Conservation (phyloP, 345 rosid genomes). For the Hibiscus mutabilis region DNA sequence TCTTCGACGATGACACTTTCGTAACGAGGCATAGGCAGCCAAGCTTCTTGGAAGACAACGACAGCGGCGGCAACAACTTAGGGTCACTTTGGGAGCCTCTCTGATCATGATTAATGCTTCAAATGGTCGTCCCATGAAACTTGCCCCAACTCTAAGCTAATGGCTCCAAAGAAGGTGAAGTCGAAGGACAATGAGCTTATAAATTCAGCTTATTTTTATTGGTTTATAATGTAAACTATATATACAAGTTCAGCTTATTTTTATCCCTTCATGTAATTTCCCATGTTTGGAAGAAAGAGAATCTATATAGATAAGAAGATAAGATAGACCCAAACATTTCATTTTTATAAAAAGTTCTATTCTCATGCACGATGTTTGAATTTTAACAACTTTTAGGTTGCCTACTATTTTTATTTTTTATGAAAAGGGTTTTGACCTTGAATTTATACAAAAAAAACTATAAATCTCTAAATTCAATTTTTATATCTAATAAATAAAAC, state of each 20-base stretch:
- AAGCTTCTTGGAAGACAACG: slow-evolving; percentile 34
- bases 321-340: too few species aligned
- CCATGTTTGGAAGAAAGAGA: background rate
- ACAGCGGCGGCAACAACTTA: slow-evolving; percentile 8
- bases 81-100: slow-evolving; percentile 52
- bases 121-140: slow-evolving; percentile 8
- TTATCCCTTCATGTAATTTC: background rate
- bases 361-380: too few species aligned
- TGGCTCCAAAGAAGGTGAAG: slow-evolving; percentile 20
- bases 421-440: too few species aligned
- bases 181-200: slow-evolving; percentile 17
- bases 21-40: slow-evolving; percentile 23
- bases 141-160: slow-evolving; percentile 20
- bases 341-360: too few species aligned
- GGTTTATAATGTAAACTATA: background rate
- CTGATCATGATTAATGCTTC: slow-evolving; percentile 41
- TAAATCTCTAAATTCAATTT: too few species aligned
- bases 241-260: too few species aligned
- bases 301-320: background rate
- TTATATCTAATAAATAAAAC: too few species aligned
- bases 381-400: too few species aligned
- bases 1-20: slow-evolving; percentile 13
- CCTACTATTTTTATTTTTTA: too few species aligned
- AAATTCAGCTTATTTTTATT: slow-evolving; percentile 8
- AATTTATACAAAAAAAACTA: too few species aligned